These are phyloP conservation scores for Lagenidium giganteum DNA, from an alignment of 352 stramenopile species.

Conservation along the genomic window DNA sequence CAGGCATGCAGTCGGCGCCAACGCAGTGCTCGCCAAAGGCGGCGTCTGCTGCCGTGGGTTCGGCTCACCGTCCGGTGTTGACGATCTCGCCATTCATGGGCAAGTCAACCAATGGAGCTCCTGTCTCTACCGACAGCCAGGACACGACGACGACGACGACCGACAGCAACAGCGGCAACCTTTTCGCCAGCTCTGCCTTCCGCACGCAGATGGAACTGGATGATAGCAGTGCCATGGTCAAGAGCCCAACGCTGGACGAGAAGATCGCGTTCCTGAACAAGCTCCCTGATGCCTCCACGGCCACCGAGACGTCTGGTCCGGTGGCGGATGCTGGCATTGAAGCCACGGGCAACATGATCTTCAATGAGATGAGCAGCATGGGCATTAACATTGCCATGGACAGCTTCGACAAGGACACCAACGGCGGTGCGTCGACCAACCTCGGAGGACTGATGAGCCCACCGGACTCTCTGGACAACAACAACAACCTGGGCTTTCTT, in stretches of 20 bases:
- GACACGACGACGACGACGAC: conserved; percentile 19
- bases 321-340: conserved; percentile 7
- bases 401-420: conserved; percentile 39
- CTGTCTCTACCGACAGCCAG: conserved; percentile 25
- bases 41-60: conserved; percentile 1
- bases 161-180: conserved; percentile 28
- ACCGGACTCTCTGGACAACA: too few species aligned
- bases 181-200: conserved; percentile 73
- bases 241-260: conserved; percentile 14
- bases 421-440: conserved; percentile 8
- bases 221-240: conserved; percentile 13
- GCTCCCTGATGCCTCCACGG: too few species aligned
- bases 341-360: conserved; percentile 2
- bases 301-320: too few species aligned
- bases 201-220: conserved; percentile 64
- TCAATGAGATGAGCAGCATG: conserved; percentile 23
- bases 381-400: conserved; percentile 54
- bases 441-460: not conserved
- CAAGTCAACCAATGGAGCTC: too few species aligned
- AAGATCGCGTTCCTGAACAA: conserved; percentile 20
- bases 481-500: not conserved
- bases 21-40: not conserved
- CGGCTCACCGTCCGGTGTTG: conserved; percentile 37
- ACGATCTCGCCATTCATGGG: conserved; percentile 77
- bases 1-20: not conserved